Conservation (phyloP, 2,329 filamentous ascomycete species). For the Chaetomiaceae sp. region DNA sequence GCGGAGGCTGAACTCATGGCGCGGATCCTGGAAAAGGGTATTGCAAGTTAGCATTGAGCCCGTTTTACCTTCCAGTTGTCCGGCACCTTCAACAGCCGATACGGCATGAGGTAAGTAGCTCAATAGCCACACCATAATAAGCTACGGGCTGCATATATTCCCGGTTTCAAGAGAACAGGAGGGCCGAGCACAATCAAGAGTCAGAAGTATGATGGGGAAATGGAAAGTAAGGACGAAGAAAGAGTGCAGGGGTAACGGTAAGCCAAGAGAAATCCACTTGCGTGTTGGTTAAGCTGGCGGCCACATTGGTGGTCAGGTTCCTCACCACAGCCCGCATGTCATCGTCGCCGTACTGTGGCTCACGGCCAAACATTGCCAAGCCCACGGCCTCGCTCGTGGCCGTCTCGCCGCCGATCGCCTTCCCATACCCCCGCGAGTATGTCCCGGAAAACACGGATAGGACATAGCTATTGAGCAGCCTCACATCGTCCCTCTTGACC, state of each 20-base stretch:
- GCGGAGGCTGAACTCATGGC: slow-evolving; percentile 17
- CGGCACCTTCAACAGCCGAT: background rate
- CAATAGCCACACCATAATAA: background rate
- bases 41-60: background rate
- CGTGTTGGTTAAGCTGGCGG: slow-evolving; percentile 26
- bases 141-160: background rate
- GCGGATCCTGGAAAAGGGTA: slow-evolving; percentile 20
- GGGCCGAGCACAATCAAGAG: background rate
- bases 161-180: too few species aligned
- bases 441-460: slow-evolving; percentile 21
- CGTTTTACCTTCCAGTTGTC: too few species aligned
- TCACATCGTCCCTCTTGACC: slow-evolving; percentile 18
- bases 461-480: slow-evolving; percentile 20
- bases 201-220: background rate
- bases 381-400: slow-evolving; percentile 22
- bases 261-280: slow-evolving; percentile 19
- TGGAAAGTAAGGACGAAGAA: background rate
- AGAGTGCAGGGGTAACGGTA: background rate
- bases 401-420: slow-evolving; percentile 13
- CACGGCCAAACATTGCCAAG: slow-evolving; percentile 17
- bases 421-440: slow-evolving; percentile 21
- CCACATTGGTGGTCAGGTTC: slow-evolving; percentile 27
- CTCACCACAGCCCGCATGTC: slow-evolving; percentile 19
- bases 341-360: background rate
- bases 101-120: too few species aligned